Base-by-base conservation (phyloP, 2,329 filamentous ascomycete species). In the Cercospora sojina region DNA sequence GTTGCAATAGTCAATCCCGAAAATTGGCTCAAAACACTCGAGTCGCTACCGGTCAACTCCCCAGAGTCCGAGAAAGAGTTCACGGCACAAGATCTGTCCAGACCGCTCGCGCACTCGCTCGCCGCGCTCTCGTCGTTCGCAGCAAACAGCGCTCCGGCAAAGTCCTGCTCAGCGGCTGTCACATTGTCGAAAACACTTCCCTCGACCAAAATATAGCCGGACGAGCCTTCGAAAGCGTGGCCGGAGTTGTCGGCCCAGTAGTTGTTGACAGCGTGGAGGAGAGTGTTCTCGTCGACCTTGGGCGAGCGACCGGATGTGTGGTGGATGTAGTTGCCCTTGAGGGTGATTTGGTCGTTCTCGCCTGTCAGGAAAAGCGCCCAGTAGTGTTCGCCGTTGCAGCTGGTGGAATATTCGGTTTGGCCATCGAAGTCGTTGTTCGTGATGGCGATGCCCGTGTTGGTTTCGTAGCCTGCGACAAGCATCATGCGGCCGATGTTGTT, bases 201-300 rank as follows among this genome's bases (percentile, higher is more conserved):
- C 53, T 75, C 73, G 29, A 73, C 64, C 23, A 75, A 65, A 12
- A 72, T 59, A 25, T 70, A 73, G 16, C 66, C 62, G 1, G 64
- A 62, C 13, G 69, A 67, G 12, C 68, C 68, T 23, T 70, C 69
- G 56, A 83, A 87, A n/a, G 85, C 83, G 77, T 88, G 86, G 58
- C 83, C 83, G 20, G 77, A 74, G 76, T 83, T 84, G 73, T 83
- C 80, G 74, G 85, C 81, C 79, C 81, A 87, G 82, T 85, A 87
- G 81, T 88, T 88, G 83, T 87, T 88, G 74, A 87, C 84, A 49
- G 83, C 84, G 77, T 88, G 86, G 62, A 88, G 78, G 53, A 87
- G 81, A 63, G 86, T 86, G 75, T 84, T 84, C 20, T 80, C 81
- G 64, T 77, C 79, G 23, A 88, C 79, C 79, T 88, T 87, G 71